Evolutionary conservation across 2,329 filamentous ascomycete species (phyloP), one percentile per base, ranked within the genome.

Genomic region (Penicillium sp.): DNA sequence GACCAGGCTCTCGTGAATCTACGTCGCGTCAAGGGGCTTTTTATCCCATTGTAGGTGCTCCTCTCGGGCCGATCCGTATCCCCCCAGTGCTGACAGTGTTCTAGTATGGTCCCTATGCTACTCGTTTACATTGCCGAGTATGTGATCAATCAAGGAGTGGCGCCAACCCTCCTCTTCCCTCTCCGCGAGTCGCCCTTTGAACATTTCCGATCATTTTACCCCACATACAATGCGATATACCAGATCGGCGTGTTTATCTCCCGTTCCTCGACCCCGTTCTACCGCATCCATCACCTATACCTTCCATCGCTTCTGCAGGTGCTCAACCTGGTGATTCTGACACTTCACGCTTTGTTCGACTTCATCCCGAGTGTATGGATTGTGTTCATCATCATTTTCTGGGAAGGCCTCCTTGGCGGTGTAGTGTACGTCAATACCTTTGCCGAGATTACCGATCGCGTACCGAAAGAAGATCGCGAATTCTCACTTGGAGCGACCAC

Each of bases 101-200:
- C 3, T 58, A 83, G 81, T 72, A 97, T 99, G 92, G 80, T 96
- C 3, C 94, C 94, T 0, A 81, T 99, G 13, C 81, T 97, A 32
- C 77, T 97, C 14, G 94, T 99, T 29, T 99, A 97, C 71, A 83
- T 97, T 34, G 91, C 92, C 53, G 94, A 99, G 77, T 99, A 99
- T 72, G 95, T 90, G 51, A 97, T 97, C 74, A 97, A 97, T 76
- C 92, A 96, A 77, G 93, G 92, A 34, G 91, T 97, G 0, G 81
- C 91, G 0, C 93, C 94, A 1, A 96, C 92, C 0, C 79, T 97
- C 0, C 83, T 99, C 4, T 99, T 96, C 69, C 91, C 92, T 0
- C 79, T 97, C 1, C 69, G 80, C 1, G 75, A 82, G 10, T 88
- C 89, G 1, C 94, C 94, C 0, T 97, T 97, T 70, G 75, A 78